phyloP scores from a whole-genome alignment of 2,329 filamentous ascomycete genomes.

The Fusarium austroafricanum region DNA sequence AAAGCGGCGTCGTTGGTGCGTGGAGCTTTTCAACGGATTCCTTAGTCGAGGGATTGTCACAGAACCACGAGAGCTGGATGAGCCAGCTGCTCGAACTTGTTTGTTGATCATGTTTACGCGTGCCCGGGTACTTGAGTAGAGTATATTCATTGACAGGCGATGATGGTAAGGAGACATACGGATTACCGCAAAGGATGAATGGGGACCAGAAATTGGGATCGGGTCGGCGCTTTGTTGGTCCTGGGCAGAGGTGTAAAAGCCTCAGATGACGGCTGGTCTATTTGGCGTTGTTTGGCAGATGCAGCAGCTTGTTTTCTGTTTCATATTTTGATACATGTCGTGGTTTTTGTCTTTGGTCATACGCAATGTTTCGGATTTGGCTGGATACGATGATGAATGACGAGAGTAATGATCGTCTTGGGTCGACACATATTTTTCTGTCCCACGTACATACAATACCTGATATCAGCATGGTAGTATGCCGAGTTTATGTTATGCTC shows the following conservation, averaged over 20 bases:
- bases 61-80: background rate
- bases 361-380: background rate
- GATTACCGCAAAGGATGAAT: background rate
- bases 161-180: background rate
- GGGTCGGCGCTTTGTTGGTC: conserved; percentile 27
- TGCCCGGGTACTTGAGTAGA: conserved; percentile 2
- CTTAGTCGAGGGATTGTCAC: background rate
- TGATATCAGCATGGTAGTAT: background rate
- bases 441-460: conserved; percentile 3
- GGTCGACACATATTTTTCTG: background rate
- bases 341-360: conserved; percentile 3
- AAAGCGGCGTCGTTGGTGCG: conserved; percentile 2
- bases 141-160: background rate
- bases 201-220: conserved; percentile 5
- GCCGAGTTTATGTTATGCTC: background rate
- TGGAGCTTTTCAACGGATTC: background rate
- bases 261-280: conserved; percentile 3
- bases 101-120: background rate
- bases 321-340: background rate
- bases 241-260: background rate
- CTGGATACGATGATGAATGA: conserved; percentile 26
- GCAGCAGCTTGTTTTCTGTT: background rate
- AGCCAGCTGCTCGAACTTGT: background rate
- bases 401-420: conserved; percentile 15
- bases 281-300: conserved; percentile 25